Evolutionary conservation across 768 basidiomycete species (phyloP), one percentile per base, ranked within the genome.

Genomic region (Omphalotus guepiniiformis): DNA sequence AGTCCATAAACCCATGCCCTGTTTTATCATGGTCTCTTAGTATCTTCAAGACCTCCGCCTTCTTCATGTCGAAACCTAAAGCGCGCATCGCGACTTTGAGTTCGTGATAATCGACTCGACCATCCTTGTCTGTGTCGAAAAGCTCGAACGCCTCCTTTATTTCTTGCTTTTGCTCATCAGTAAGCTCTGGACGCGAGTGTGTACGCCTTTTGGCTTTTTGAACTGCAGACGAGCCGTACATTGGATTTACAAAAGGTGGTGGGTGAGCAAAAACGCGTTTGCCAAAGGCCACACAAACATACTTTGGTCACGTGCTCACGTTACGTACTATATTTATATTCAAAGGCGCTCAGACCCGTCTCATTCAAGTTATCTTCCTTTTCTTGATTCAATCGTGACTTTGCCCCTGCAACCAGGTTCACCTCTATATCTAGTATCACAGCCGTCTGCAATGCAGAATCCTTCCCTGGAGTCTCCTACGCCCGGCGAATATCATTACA

Each of bases 81-180:
- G 96, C 96, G 37, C 96, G 80, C 91, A 99, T 94, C 42, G 95
- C 93, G 59, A 99, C 96, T 67, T 98, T 99, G 58, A 98, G 79
- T 63, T 99, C 96, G 70, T 99, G 96, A 68, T 98, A 98, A 70
- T 97, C 96, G 48, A 98, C 75, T 42, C 79, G 83, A 27, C 91
- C 91, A 61, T 99, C 96, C 73, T 97, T 96, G 77, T 99, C 96
- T 37, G 93, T 90, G 70, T 99, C 96, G 63, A 99, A 99, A 46
- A 99, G 83, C 66, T 98, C 95, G 60, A 99, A 99, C 0, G 96
- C 96, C 60, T 99, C 96, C 65, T 93, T 93, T 47, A 98, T 94
- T 67, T 99, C 96, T 58, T 93, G 89, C 58, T 89, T 89, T 59
- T 92, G 89, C 62, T 93, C 89, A 37, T 93, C 90, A 7, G 83